Evolutionary conservation across 306 rosid genomes (phyloP).

Genomic region (Rosa chinensis): DNA sequence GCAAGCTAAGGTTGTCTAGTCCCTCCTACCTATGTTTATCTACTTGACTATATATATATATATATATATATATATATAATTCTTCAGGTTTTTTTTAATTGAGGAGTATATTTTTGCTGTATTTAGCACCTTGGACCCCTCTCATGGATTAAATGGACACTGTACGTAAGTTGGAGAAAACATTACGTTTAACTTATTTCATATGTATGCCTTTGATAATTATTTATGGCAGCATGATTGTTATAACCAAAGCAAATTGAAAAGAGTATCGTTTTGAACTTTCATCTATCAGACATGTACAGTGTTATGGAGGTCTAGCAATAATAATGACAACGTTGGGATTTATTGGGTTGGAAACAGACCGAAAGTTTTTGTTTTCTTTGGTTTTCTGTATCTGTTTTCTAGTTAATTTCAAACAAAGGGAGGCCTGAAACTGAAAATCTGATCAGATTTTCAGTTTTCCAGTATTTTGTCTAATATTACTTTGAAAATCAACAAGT

Average conservation of each 20-base stretch:
- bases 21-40: slow-evolving; percentile 6
- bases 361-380: background rate
- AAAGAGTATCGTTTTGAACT: background rate
- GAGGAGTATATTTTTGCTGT: background rate
- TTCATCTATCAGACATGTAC: background rate
- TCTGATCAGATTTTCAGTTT: background rate
- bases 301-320: background rate
- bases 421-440: background rate
- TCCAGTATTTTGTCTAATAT: background rate
- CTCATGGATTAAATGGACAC: background rate
- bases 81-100: background rate
- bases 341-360: background rate
- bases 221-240: background rate
- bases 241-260: background rate
- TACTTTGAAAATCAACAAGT: background rate
- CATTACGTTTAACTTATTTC: background rate
- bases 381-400: background rate
- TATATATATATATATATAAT: background rate
- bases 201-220: background rate
- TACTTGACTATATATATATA: background rate
- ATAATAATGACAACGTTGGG: background rate
- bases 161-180: background rate
- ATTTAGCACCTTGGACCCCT: background rate
- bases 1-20: slow-evolving; percentile 82
- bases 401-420: background rate